Conservation (phyloP, 805 yeast genomes). For the Starmera pachycereana region DNA sequence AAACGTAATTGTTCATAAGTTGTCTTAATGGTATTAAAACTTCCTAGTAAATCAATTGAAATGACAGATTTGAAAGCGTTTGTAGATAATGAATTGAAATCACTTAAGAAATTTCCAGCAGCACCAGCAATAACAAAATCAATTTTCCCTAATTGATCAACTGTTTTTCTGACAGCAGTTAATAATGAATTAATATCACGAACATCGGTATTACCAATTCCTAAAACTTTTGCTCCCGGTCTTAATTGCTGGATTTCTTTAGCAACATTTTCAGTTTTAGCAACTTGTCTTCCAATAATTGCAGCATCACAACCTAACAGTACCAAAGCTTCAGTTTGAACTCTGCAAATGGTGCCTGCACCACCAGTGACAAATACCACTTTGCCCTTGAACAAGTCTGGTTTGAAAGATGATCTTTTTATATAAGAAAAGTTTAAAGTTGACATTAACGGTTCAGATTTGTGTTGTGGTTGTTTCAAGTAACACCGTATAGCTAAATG, state of each 20-base stretch:
- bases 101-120: slow-evolving; percentile 85
- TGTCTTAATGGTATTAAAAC: slow-evolving; percentile 85
- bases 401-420: slow-evolving; percentile 30
- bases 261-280: slow-evolving; percentile 60
- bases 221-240: slow-evolving; percentile 56
- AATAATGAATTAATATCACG: slow-evolving; percentile 52
- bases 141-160: slow-evolving; percentile 59
- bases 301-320: slow-evolving; percentile 81
- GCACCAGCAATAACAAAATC: slow-evolving; percentile 93
- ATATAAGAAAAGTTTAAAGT: slow-evolving; percentile 21
- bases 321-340: slow-evolving; percentile 79
- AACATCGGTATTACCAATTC: slow-evolving; percentile 69
- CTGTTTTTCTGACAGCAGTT: slow-evolving; percentile 56
- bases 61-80: slow-evolving; percentile 87
- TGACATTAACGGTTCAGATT: not conserved
- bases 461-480: no score
- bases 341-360: slow-evolving; percentile 91
- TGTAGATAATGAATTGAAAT: slow-evolving; percentile 65
- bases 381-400: slow-evolving; percentile 67
- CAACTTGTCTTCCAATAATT: slow-evolving; percentile 67
- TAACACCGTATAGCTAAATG: no score
- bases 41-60: slow-evolving; percentile 79
- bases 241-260: slow-evolving; percentile 49
- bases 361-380: slow-evolving; percentile 93
- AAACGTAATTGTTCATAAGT: slow-evolving; percentile 51